Evolutionary conservation across 768 basidiomycete species (phyloP).

Genomic region (Podaxis mareebaensis): DNA sequence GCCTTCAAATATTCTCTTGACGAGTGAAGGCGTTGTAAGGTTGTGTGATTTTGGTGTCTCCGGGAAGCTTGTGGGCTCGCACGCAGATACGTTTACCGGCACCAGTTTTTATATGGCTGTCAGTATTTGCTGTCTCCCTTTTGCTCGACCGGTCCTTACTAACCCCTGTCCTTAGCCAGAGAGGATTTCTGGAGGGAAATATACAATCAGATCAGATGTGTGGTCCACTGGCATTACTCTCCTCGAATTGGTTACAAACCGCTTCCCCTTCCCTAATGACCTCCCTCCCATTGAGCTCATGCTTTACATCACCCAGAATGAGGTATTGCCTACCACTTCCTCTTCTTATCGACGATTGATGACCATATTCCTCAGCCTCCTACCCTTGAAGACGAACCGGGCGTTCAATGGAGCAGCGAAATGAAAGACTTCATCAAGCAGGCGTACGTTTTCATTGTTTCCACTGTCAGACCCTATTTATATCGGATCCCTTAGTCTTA

Average conservation of each 20-base stretch:
- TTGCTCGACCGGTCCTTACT: constrained; percentile 11
- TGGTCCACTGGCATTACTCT: constrained; percentile 97
- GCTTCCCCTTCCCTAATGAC: constrained; percentile 93
- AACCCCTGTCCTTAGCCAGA: constrained; percentile 63
- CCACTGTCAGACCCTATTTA: constrained; percentile 5
- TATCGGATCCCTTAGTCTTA: constrained; percentile 52
- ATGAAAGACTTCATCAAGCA: constrained; percentile 92
- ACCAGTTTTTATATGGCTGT: constrained; percentile 99
- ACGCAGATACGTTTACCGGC: constrained; percentile 96
- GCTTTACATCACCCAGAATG: constrained; percentile 83
- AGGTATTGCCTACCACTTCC: constrained; percentile 44
- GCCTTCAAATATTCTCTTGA: constrained; percentile 90
- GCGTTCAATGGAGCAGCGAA: constrained; percentile 69
- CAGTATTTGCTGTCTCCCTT: constrained; percentile 35
- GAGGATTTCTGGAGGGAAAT: constrained; percentile 88
- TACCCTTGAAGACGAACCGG: constrained; percentile 74
- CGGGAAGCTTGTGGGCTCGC: constrained; percentile 87
- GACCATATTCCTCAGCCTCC: constrained; percentile 56
- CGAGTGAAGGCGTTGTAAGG: constrained; percentile 87
- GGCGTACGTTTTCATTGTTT: constrained; percentile 48
- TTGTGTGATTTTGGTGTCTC: constrained; percentile 97
- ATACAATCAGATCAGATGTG: constrained; percentile 94
- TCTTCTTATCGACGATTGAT: constrained; percentile 4
- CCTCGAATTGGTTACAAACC: constrained; percentile 90
- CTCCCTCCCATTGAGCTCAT: constrained; percentile 93